Evolutionary conservation across 495 filamentous ascomycete species (phyloP).

Genomic region (Tuber melanosporum): DNA sequence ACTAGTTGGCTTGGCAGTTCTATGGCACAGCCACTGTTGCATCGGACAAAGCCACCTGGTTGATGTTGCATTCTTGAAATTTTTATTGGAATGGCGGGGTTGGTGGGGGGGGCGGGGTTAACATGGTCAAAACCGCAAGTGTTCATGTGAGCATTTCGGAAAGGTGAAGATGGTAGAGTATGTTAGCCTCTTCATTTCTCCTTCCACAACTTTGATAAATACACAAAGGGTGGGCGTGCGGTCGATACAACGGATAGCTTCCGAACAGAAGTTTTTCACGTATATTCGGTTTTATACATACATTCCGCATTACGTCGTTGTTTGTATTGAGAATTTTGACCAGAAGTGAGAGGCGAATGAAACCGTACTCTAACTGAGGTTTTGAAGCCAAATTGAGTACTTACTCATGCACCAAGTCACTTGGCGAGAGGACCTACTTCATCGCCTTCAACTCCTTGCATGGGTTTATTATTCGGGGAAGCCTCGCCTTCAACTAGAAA

Average conservation of each 20-base stretch:
- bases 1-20: too few relatives aligned
- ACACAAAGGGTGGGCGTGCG: background rate
- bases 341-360: background rate
- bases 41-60: too few relatives aligned
- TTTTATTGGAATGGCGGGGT: too few relatives aligned
- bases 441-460: background rate
- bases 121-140: background rate
- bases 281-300: background rate
- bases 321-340: background rate
- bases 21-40: too few relatives aligned
- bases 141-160: background rate
- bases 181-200: too few relatives aligned
- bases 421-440: background rate
- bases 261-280: background rate
- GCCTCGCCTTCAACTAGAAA: constrained; percentile 71
- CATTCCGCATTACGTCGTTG: background rate
- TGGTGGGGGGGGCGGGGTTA: too few relatives aligned
- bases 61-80: too few relatives aligned
- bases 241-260: background rate
- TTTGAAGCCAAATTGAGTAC: background rate
- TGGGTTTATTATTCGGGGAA: constrained; percentile 47
- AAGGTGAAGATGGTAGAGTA: background rate
- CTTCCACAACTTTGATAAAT: background rate
- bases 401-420: background rate
- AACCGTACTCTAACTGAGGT: background rate